Evolutionary conservation across 2,329 filamentous ascomycete genomes (phyloP), one percentile per base, ranked within the genome.

Genomic region (Trichoderma arundinaceum): DNA sequence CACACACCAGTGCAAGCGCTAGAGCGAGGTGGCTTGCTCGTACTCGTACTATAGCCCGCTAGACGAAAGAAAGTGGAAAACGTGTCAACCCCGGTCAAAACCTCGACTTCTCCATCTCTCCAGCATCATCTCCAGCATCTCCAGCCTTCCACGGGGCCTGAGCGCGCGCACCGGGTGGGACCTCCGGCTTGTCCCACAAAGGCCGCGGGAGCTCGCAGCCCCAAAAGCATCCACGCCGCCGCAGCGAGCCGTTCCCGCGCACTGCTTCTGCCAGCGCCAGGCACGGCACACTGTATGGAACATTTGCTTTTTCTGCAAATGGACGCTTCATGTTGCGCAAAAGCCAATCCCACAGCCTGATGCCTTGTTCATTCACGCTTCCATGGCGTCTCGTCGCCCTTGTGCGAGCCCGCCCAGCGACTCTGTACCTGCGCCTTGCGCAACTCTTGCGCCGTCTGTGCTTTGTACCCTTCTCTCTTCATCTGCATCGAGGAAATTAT

Each of bases 201-300:
- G 51, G 46, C 32, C 17, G 53, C 65, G 65, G 65, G 65, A 66
- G 65, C 65, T 49, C 58, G 65, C 65, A 66, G 59, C 43, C 17
- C 35, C 52, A 51, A 35, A 44, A 59, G 54, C 63, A 59, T 59
- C 63, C 63, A 57, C 54, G 63, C 63, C 62, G 51, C 62, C 63
- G 63, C 63, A 61, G 57, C 64, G 56, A 56, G 51, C 65, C 65
- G 65, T 54, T 66, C 65, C 65, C 59, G 65, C 58, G 59, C 64
- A 57, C 46, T 44, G 57, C 17, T 46, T 48, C 64, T 33, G 33
- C 52, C 52, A 64, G 49, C 59, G 59, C 51, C 65, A 64, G 65
- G 58, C 65, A 63, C 58, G 58, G 64, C 64, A 61, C 64, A 66
- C 64, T 66, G 64, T 66, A 41, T 56, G 17, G 58, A 12, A 61